phyloP scores from a whole-genome alignment of 305 asterid genomes.

The Withania somnifera region DNA sequence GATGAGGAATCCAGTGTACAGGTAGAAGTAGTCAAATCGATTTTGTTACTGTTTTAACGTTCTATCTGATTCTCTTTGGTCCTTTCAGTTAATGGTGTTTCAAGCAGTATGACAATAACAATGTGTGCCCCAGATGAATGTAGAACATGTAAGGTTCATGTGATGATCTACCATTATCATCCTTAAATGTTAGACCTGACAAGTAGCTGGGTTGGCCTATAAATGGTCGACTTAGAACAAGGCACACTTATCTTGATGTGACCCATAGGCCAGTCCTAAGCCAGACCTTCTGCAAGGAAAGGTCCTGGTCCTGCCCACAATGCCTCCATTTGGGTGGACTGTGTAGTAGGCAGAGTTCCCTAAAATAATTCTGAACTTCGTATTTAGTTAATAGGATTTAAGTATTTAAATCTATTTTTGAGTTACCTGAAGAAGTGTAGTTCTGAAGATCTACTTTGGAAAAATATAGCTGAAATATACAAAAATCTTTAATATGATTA shows the following conservation, averaged over 20 bases:
- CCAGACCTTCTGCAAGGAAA: not conserved
- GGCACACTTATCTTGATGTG: not conserved
- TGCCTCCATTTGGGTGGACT: not conserved
- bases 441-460: not conserved
- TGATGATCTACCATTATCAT: not conserved
- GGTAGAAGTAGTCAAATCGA: slow-evolving; percentile 34
- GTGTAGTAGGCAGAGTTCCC: not conserved
- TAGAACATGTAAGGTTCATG: not conserved
- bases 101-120: not conserved
- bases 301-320: not conserved
- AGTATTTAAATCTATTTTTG: not conserved
- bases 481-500: not conserved
- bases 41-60: not conserved
- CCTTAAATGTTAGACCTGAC: not conserved
- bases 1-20: slow-evolving; percentile 98
- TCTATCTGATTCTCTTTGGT: not conserved
- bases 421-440: not conserved
- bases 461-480: not conserved
- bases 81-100: not conserved
- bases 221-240: not conserved
- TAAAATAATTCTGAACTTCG: not conserved
- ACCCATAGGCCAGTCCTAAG: not conserved
- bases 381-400: not conserved
- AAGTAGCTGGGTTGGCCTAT: not conserved
- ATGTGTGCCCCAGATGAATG: not conserved